Base-by-base conservation (phyloP, 2,329 filamentous ascomycete species). In the Westerdykella sp. region DNA sequence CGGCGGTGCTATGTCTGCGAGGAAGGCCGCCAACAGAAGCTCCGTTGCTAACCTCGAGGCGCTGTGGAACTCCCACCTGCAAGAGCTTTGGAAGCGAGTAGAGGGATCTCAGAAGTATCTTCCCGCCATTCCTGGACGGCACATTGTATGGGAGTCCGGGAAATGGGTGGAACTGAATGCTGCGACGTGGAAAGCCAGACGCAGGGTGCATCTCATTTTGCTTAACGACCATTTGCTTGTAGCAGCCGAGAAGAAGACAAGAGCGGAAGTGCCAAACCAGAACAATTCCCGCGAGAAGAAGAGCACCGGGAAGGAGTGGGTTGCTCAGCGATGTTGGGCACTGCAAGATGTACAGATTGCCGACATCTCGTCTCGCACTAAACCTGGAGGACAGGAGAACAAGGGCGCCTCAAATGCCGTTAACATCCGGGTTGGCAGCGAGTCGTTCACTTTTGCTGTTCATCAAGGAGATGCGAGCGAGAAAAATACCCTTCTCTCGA, bases 41-140 rank as follows among this genome's bases (percentile, higher is more conserved):
- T 96, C 90, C 13, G 89, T 98, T 36, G 81, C 81, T 31, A 84
- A 84, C 54, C 68, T 85, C 10, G 81, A 84, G 56, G 81, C 79
- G 28, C 76, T 85, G 67, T 84, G 81, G 76, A 83, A 75, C 50
- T 75, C 77, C 2, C 81, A 85, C 53, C 65, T 85, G 30, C 81
- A 94, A 67, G 84, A 88, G 18, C 72, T 98, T 37, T 98, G 93
- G 81, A 97, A 96, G 71, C 87, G 85, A 35, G 87, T 98, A n/a
- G 93, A 97, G 66, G 91, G 91, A 1, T 95, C 90, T 9, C 93
- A 98, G 60, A 97, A 97, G 65, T 98, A 95, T 60, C 73, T 98
- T 10, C 93, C 93, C 12, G 93, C 90, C 42, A 78, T 89, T 15
- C 81, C 86, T 15, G 91, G 90, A n/a, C 83, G 93, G 32, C 94